Base-by-base conservation (phyloP, 768 basidiomycete species). In the Russula virescens region DNA sequence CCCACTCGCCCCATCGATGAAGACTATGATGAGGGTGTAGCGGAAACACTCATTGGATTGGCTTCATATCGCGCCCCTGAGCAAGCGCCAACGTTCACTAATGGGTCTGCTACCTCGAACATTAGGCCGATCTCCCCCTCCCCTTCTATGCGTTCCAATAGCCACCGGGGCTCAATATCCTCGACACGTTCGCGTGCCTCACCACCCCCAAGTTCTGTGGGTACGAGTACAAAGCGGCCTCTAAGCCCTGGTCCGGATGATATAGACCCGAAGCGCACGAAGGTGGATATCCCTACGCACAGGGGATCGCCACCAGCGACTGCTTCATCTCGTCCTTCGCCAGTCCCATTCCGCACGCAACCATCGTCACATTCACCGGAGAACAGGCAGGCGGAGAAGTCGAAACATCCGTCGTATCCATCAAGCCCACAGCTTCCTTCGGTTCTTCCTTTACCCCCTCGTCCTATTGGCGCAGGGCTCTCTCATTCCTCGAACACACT, bases 1-100 rank as follows among this genome's bases (percentile, higher is more conserved):
- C 85, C 87, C 8, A 77, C 84, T 13, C 80, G 94, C 8, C 75
- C 82, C 1, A 81, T 95, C 19, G 93, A 97, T 69, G 94, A 98
- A 68, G 90, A 97, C 68, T 97, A 97, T 68, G 94, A 98, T 68
- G 94, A 94, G 73, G 90, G 88, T 26, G 89, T 86, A n/a, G 85
- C 91, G 5, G 92, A 93, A 67, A 84, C 90, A 0, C 76, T 97
- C 38, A 90, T 97, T 74, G 84, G 81, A 2, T 78, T 97, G 51
- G 66, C 69, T 34, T 61, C 66, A 35, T 71, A 69, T 58, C 69
- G 72, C 50, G 62, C 69, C 5, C 65, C 66, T n/a, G 60, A 55
- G 13, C 69, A 69, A 38, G 62, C 65, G 2, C 62, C 66, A 35
- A 63, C 59, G 28, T 68, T 63, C 62, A 26, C 60, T 54, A 46